Percentiles rank a stretch among this genome's conserved stretches.
Evolutionary conservation across 1,139 yeast genomes (phyloP).

Genomic region (Pneumocystis murina): DNA sequence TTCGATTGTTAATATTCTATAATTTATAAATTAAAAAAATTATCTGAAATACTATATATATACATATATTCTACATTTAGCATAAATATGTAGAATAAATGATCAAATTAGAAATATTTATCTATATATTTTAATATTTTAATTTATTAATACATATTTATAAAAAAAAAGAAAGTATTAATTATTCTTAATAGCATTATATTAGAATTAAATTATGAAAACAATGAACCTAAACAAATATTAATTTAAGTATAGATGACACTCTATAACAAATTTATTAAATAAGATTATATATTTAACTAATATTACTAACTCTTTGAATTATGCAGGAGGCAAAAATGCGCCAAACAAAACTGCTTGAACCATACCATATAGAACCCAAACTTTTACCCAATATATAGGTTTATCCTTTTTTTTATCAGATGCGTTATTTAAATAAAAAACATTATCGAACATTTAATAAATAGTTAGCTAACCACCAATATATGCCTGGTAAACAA

Average conservation of each 20-base stretch:
- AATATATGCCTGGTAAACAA: constrained; percentile 2
- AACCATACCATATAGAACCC: neutral
- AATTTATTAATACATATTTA: no score
- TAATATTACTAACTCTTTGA: neutral
- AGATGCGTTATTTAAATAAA: neutral
- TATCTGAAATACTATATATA: neutral
- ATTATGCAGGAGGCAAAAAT: constrained; percentile 6
- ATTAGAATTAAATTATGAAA: no score
- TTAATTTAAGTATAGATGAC: neutral
- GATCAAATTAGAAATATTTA: no score
- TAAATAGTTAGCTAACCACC: constrained; percentile 2
- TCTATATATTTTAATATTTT: no score
- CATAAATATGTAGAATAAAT: no score
- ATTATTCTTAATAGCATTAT: no score
- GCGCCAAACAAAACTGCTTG: constrained; percentile 7
- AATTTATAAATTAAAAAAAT: neutral
- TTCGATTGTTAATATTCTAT: neutral
- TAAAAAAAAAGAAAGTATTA: no score
- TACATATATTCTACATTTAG: no score
- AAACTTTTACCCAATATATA: neutral
- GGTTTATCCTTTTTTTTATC: neutral
- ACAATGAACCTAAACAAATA: neutral
- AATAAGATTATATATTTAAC: neutral
- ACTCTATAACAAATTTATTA: neutral
- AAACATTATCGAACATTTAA: neutral